These are phyloP conservation scores for Lyophyllum shimeji DNA, from an alignment of 768 basidiomycete species.

Conservation along the genomic window DNA sequence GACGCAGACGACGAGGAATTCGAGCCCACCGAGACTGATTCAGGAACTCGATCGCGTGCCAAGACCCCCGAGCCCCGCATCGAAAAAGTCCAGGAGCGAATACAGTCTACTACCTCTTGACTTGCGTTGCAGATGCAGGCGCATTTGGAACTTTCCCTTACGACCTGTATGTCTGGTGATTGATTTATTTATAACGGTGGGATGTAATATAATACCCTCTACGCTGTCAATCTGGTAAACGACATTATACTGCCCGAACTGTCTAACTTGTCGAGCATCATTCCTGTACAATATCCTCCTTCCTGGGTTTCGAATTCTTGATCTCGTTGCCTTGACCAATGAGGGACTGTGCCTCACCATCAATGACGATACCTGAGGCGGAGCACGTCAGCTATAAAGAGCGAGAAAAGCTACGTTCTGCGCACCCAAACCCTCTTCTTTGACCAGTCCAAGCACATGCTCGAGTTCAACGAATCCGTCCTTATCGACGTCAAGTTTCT, in stretches of 20 bases:
- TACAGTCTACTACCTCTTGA: neutral
- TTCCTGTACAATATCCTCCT: constrained; percentile 94
- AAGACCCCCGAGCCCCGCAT: constrained; percentile 30
- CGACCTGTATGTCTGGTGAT: constrained; percentile 4
- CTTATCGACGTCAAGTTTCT: constrained; percentile 94
- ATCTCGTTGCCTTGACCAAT: constrained; percentile 84
- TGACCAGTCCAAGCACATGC: constrained; percentile 87
- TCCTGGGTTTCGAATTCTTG: constrained; percentile 78
- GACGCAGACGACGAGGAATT: constrained; percentile 59
- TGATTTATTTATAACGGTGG: constrained; percentile 16
- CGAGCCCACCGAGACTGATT: constrained; percentile 20
- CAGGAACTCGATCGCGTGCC: constrained; percentile 25
- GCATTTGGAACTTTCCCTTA: constrained; percentile 5
- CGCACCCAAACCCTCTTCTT: constrained; percentile 83
- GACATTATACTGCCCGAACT: constrained; percentile 6
- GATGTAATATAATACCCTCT: constrained; percentile 24
- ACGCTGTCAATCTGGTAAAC: constrained; percentile 7
- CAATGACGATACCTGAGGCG: constrained; percentile 70
- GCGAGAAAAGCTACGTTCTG: neutral
- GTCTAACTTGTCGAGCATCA: constrained; percentile 23
- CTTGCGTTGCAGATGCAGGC: neutral
- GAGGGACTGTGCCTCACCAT: constrained; percentile 80
- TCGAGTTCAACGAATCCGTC: constrained; percentile 95
- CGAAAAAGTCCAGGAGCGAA: constrained; percentile 9
- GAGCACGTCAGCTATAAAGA: constrained; percentile 5